These are phyloP conservation scores for Rhododendron griersonianum DNA, from an alignment of 148 eudicot genomes.

Conservation along the genomic window DNA sequence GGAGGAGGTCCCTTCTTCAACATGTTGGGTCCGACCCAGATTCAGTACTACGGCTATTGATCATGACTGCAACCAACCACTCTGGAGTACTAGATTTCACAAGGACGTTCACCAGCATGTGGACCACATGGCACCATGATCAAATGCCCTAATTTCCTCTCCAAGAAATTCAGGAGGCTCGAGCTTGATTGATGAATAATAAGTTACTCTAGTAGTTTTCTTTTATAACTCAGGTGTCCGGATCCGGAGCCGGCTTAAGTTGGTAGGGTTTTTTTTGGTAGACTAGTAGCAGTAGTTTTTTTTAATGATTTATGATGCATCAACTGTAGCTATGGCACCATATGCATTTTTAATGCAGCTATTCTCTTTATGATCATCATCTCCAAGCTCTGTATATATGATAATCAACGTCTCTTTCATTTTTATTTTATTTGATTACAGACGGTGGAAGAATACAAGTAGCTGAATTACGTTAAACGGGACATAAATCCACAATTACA, in stretches of 20 bases:
- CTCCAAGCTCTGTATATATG: background rate
- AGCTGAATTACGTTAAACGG: background rate
- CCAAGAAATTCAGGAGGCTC: background rate
- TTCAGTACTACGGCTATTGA: conserved; percentile 47
- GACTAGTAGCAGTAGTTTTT: background rate
- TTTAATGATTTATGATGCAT: background rate
- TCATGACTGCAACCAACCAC: conserved; percentile 8
- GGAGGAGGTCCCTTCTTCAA: conserved; percentile 34
- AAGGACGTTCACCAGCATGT: background rate
- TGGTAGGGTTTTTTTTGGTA: background rate
- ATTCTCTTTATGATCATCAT: background rate
- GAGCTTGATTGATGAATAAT: background rate
- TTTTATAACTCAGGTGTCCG: too few species aligned
- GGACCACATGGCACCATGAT: background rate
- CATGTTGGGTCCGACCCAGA: conserved; percentile 42
- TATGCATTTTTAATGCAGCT: background rate
- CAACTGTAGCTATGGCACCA: background rate
- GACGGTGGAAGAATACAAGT: background rate
- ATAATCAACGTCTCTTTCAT: background rate
- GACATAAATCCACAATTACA: too few species aligned
- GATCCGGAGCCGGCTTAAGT: background rate
- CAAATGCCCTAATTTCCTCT: background rate
- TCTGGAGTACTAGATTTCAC: background rate
- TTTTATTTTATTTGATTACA: background rate
- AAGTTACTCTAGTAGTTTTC: background rate